phyloP scores from a whole-genome alignment of 176 grass and related monocot species.

The Triticum timopheevii region DNA sequence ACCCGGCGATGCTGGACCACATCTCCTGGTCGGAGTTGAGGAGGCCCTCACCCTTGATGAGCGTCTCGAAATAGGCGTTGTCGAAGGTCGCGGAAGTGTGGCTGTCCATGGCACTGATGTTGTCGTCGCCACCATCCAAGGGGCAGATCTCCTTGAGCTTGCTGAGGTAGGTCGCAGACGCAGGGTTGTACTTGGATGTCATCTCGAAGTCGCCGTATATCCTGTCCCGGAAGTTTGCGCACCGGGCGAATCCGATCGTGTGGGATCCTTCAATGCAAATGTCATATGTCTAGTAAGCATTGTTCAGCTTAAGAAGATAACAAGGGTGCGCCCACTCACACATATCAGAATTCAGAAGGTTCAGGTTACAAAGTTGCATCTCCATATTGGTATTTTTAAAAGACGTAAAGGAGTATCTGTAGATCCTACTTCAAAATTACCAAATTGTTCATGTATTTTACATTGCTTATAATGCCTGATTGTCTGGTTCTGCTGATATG shows the following conservation, averaged over 20 bases:
- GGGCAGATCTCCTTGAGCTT: constrained; percentile 83
- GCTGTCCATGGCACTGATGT: constrained; percentile 78
- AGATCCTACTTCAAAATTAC: background rate
- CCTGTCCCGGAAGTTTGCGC: constrained; percentile 73
- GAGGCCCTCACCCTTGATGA: constrained; percentile 76
- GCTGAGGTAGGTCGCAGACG: constrained; percentile 60
- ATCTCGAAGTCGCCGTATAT: constrained; percentile 74
- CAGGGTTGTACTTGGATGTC: constrained; percentile 58
- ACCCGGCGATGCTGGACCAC: constrained; percentile 70
- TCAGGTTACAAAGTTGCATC: background rate
- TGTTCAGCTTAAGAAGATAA: background rate
- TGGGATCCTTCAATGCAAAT: constrained; percentile 58
- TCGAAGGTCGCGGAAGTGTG: constrained; percentile 58
- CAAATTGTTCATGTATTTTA: background rate
- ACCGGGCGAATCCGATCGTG: constrained; percentile 84
- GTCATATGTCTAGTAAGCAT: background rate
- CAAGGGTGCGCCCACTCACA: background rate
- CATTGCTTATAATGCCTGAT: background rate
- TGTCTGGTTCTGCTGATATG: background rate
- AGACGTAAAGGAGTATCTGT: background rate
- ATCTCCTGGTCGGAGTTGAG: constrained; percentile 99
- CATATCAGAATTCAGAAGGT: background rate
- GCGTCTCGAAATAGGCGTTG: constrained; percentile 76
- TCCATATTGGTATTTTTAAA: background rate
- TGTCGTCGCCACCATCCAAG: constrained; percentile 58